These are phyloP conservation scores for Ogataea philodendri DNA, from an alignment of 805 yeast genomes.

Conservation along the genomic window DNA sequence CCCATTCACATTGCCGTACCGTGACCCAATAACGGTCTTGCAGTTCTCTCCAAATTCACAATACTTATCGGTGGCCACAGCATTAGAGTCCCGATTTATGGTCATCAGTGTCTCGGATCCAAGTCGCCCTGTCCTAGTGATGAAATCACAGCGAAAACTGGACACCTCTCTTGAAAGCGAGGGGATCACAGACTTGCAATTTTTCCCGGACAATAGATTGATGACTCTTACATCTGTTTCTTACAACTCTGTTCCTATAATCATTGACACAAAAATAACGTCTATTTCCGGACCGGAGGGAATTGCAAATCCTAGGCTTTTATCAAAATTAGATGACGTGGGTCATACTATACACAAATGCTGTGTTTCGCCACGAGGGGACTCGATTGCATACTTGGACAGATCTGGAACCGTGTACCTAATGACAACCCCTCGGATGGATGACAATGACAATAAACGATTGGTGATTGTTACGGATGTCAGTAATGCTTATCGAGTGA, in stretches of 20 bases:
- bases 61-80: slow-evolving; percentile 72
- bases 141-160: slow-evolving; percentile 63
- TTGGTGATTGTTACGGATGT: slow-evolving; percentile 75
- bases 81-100: slow-evolving; percentile 74
- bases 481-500: slow-evolving; percentile 64
- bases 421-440: slow-evolving; percentile 57
- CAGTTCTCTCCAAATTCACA: slow-evolving; percentile 71
- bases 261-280: slow-evolving; percentile 62
- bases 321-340: slow-evolving; percentile 69
- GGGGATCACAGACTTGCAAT: slow-evolving; percentile 79
- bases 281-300: slow-evolving; percentile 37
- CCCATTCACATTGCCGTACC: slow-evolving; percentile 70
- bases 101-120: slow-evolving; percentile 66
- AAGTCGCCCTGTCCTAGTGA: slow-evolving; percentile 60
- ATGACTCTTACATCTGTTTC: slow-evolving; percentile 58
- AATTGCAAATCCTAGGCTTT: slow-evolving; percentile 57
- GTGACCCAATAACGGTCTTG: slow-evolving; percentile 77
- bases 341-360: slow-evolving; percentile 76
- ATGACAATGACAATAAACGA: slow-evolving; percentile 54
- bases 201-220: slow-evolving; percentile 63
- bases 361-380: slow-evolving; percentile 81
- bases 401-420: slow-evolving; percentile 74
- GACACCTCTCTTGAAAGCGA: slow-evolving; percentile 75
- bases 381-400: slow-evolving; percentile 77
- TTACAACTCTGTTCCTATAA: slow-evolving; percentile 62